A percentile compares a stretch with the other conserved stretches of the same genome.
phyloP scores from a whole-genome alignment of 2,329 filamentous ascomycete species.

The Clonostachys solani region DNA sequence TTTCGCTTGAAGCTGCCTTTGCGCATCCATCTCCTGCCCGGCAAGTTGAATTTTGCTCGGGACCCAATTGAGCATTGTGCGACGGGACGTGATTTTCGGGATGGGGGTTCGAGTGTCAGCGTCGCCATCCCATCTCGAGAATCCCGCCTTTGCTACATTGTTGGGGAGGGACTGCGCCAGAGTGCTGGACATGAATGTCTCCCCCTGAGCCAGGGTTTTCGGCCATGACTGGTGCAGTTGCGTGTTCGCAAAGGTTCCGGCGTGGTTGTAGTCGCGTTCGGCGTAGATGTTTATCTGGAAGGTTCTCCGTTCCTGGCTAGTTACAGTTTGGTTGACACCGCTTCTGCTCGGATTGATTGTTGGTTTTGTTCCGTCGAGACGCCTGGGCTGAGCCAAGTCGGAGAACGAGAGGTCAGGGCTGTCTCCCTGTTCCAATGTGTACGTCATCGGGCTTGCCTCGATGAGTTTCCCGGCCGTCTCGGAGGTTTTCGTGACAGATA shows the following conservation, averaged over 20 bases:
- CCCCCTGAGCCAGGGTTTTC: slow-evolving; percentile 8
- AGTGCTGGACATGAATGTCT: slow-evolving; percentile 19
- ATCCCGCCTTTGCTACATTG: slow-evolving; percentile 17
- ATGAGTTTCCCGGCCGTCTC: slow-evolving; percentile 34
- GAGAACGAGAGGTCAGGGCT: slow-evolving; percentile 23
- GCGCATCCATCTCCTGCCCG: background rate
- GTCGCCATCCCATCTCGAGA: slow-evolving; percentile 28
- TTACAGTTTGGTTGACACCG: background rate
- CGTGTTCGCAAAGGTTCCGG: slow-evolving; percentile 22
- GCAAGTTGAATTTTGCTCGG: background rate
- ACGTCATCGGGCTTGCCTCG: slow-evolving; percentile 39
- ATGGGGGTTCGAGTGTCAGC: background rate
- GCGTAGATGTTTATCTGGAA: slow-evolving; percentile 38
- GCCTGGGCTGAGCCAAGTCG: slow-evolving; percentile 15
- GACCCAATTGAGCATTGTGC: background rate
- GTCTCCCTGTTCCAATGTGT: slow-evolving; percentile 24
- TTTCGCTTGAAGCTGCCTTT: background rate
- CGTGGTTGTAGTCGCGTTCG: slow-evolving; percentile 32
- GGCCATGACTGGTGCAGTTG: slow-evolving; percentile 31
- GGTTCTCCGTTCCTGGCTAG: slow-evolving; percentile 16
- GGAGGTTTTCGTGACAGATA: slow-evolving; percentile 39
- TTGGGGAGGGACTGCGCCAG: slow-evolving; percentile 22
- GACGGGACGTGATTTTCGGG: background rate
- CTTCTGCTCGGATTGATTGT: background rate
- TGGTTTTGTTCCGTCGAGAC: slow-evolving; percentile 3